Conservation (phyloP, 2,329 filamentous ascomycete genomes). For the Penicillium sp. region DNA sequence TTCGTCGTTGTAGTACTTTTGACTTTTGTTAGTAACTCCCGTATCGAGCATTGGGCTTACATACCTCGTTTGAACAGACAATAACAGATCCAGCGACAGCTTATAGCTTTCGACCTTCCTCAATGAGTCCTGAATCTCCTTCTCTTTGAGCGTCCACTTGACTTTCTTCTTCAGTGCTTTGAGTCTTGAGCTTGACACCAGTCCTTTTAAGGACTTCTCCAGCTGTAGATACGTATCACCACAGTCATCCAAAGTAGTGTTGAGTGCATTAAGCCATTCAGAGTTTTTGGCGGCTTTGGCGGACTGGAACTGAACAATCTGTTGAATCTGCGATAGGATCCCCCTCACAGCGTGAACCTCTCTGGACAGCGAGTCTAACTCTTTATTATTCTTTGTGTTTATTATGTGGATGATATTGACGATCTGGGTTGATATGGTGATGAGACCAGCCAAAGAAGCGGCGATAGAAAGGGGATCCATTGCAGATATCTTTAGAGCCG, state of each 20-base stretch:
- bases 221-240: neutral
- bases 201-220: neutral
- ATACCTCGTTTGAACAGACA: neutral
- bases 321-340: neutral
- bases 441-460: neutral
- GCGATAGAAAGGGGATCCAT: neutral
- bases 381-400: neutral
- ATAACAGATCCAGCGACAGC: neutral
- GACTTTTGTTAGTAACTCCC: neutral
- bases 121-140: neutral
- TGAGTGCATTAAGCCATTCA: neutral
- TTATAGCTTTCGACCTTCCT: neutral
- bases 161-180: neutral
- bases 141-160: neutral
- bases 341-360: neutral
- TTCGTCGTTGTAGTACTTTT: neutral
- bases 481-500: neutral
- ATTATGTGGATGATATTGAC: neutral
- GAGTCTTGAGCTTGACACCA: neutral
- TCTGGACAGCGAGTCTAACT: neutral
- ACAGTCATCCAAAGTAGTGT: neutral
- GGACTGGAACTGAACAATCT: neutral
- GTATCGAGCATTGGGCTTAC: neutral
- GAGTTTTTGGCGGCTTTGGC: neutral
- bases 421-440: neutral